Percentiles rank a stretch among this genome's conserved stretches.
phyloP scores from a whole-genome alignment of 345 rosid species.

The Populus pruinosa region DNA sequence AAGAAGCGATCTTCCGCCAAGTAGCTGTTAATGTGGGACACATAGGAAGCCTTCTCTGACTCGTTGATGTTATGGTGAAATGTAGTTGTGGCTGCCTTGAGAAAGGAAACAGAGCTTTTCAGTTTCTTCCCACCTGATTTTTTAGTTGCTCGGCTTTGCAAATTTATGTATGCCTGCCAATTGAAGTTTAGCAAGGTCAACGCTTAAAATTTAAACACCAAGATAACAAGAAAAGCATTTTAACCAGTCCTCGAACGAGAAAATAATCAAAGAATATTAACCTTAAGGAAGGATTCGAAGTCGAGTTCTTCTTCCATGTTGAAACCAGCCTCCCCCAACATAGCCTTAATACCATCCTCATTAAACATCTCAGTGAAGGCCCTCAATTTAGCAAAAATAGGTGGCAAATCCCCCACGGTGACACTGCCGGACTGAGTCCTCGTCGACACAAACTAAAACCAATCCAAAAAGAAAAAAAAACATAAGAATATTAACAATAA shows the following conservation, averaged over 20 bases:
- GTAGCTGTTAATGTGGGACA: slow-evolving; percentile 73
- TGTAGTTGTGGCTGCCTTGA: slow-evolving; percentile 82
- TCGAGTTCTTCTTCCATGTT: slow-evolving; percentile 62
- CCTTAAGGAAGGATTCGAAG: slow-evolving; percentile 85
- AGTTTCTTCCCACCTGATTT: slow-evolving; percentile 59
- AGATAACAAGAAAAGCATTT: too few relatives aligned
- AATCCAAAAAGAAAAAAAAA: not conserved
- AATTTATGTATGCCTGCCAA: slow-evolving; percentile 62
- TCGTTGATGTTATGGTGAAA: slow-evolving; percentile 81
- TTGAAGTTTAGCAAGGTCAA: not conserved
- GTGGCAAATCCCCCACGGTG: slow-evolving; percentile 65
- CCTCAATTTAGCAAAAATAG: slow-evolving; percentile 62
- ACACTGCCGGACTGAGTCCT: slow-evolving; percentile 55
- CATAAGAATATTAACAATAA: not conserved
- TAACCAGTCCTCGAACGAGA: not conserved
- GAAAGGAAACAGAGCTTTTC: slow-evolving; percentile 53
- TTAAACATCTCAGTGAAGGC: slow-evolving; percentile 53
- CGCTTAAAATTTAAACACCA: too few relatives aligned
- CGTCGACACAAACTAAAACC: slow-evolving; percentile 54
- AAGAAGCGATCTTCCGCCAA: slow-evolving; percentile 84
- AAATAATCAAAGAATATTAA: slow-evolving; percentile 22
- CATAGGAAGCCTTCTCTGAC: slow-evolving; percentile 92
- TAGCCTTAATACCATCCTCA: slow-evolving; percentile 65
- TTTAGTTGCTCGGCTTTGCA: slow-evolving; percentile 59
- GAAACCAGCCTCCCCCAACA: slow-evolving; percentile 46